Evolutionary conservation across 2,329 filamentous ascomycete species (phyloP), one percentile per base, ranked within the genome.

Genomic region (Blastomyces emzantsi): DNA sequence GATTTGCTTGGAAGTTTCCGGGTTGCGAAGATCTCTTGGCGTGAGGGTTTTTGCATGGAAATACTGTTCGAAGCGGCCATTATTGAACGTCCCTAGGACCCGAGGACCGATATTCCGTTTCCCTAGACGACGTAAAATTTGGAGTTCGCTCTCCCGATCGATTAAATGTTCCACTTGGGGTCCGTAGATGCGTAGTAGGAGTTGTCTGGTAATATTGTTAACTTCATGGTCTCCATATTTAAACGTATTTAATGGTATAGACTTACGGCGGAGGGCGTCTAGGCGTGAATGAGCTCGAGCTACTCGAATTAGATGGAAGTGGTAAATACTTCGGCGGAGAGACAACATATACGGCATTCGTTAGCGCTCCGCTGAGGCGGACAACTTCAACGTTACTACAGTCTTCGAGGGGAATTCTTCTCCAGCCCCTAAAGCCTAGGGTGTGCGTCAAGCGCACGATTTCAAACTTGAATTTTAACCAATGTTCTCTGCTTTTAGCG

Each of bases 151-250:
- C 63, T 97, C 90, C 65, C 94, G 85, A 73, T 99, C 93, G 70
- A 99, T 99, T 54, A 99, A 83, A 74, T 97, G 91, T 72, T 96
- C 93, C 2, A 95, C 93, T 71, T 97, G 90, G 0, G 93, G 92
- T 0, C 94, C 94, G 70, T 99, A 99, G 64, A 99, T 89, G 49
- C 94, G 88, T 22, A 99, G 82, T 0, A 99, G 82, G 1, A 99
- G 80, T 75, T 96, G 96, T 3, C 82, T 84, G 62, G 41, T 17
- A 54, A 15, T 51, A 11, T 22, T 52, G 41, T 63, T 28, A 63
- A 43, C 28, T 25, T 43, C 28, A 57, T 25, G 19, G n/a, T 43
- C 15, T 43, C 15, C 17, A 17, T 22, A 5, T 13, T 30, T 13
- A 7, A 60, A 56, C 6, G 19, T 45, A 41, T 41, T 49, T 36